phyloP scores from a whole-genome alignment of 306 rosid species.

The Dryas alaskensis region DNA sequence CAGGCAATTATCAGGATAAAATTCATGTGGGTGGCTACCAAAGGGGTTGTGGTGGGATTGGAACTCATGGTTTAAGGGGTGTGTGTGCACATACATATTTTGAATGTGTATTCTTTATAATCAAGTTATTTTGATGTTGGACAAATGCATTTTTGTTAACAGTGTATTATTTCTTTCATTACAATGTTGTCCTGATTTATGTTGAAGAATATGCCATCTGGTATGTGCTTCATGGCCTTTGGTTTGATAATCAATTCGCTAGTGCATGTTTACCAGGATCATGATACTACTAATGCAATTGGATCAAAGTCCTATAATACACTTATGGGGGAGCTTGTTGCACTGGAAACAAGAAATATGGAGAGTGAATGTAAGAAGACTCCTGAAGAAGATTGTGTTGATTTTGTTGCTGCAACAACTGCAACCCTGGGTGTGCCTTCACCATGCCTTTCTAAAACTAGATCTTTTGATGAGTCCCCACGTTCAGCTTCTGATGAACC shows the following conservation, averaged over 20 bases:
- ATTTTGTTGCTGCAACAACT: conserved; percentile 97
- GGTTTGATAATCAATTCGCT: conserved; percentile 29
- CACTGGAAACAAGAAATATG: conserved; percentile 69
- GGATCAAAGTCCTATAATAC: conserved; percentile 88
- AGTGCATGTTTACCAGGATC: conserved; percentile 54
- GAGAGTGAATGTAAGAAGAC: conserved; percentile 39
- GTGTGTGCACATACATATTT: background rate
- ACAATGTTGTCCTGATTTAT: background rate
- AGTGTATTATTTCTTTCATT: background rate
- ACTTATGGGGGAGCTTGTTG: conserved; percentile 90
- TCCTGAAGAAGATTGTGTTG: conserved; percentile 82
- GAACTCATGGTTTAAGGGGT: background rate
- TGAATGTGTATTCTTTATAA: no score
- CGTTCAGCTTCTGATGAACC: conserved; percentile 48
- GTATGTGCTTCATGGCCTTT: conserved; percentile 23
- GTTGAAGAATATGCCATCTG: conserved; percentile 6
- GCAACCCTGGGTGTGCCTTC: conserved; percentile 98
- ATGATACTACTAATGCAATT: conserved; percentile 65
- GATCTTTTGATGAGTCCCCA: conserved; percentile 79
- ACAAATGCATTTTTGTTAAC: background rate
- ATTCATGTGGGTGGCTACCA: background rate
- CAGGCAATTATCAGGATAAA: background rate
- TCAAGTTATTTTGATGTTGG: background rate
- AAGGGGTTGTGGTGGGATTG: background rate
- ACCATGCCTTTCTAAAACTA: conserved; percentile 73